Evolutionary conservation across 345 rosid species (phyloP).

Genomic region (Citrus reticulata): DNA sequence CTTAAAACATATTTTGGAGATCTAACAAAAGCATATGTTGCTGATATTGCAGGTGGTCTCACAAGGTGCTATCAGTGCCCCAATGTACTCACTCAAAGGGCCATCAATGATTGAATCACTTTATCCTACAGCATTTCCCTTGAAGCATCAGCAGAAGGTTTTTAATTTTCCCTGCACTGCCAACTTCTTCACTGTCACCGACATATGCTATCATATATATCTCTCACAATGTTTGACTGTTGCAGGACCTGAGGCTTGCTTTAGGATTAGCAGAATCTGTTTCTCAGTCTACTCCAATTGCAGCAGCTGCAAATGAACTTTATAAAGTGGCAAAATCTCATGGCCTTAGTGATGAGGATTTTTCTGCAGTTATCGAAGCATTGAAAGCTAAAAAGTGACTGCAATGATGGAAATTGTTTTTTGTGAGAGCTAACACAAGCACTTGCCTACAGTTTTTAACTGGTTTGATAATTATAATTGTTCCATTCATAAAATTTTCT

Average conservation of each 20-base stretch:
- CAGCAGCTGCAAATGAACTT: constrained; percentile 86
- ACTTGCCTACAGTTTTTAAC: background rate
- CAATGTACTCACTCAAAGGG: constrained; percentile 87
- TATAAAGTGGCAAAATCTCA: constrained; percentile 82
- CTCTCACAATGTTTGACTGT: background rate
- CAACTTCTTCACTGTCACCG: background rate
- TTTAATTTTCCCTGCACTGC: constrained; percentile 8
- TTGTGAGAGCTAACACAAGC: background rate
- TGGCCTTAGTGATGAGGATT: constrained; percentile 80
- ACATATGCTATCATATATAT: background rate
- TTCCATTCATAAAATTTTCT: background rate
- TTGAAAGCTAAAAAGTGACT: constrained; percentile 43
- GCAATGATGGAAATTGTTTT: background rate
- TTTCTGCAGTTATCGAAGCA: constrained; percentile 91
- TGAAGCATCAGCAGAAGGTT: constrained; percentile 98
- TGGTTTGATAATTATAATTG: background rate
- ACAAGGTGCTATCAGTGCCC: constrained; percentile 89
- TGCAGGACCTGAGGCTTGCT: constrained; percentile 88
- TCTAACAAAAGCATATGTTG: background rate
- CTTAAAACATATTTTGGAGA: background rate
- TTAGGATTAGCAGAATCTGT: constrained; percentile 87
- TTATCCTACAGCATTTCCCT: constrained; percentile 84
- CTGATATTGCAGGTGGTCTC: constrained; percentile 60
- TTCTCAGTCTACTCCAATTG: constrained; percentile 81
- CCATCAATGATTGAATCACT: constrained; percentile 75